Conservation (phyloP, 2,329 filamentous ascomycete genomes). For the Ophiostoma sp. region DNA sequence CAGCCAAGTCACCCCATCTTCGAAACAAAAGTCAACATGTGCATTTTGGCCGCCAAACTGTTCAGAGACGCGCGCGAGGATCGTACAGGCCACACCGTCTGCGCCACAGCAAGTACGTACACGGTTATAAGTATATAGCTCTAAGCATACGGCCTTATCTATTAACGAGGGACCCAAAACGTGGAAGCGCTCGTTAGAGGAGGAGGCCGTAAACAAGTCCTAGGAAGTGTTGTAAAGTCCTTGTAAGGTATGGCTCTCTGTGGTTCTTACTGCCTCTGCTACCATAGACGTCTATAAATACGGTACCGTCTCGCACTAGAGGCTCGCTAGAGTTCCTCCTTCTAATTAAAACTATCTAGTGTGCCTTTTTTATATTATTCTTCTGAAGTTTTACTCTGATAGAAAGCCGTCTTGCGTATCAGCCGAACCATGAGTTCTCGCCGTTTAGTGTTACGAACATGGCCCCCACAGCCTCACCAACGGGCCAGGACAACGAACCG, state of each 20-base stretch:
- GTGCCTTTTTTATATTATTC: neutral
- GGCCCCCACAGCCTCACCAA: too few relatives aligned
- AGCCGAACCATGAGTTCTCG: neutral
- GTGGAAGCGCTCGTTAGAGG: too few relatives aligned
- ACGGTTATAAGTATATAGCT: neutral
- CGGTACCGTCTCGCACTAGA: neutral
- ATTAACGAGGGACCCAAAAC: too few relatives aligned
- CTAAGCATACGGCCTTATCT: too few relatives aligned
- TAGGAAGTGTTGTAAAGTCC: neutral
- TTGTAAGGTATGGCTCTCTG: too few relatives aligned
- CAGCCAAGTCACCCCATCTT: neutral
- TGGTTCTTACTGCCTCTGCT: neutral
- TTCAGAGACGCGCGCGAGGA: neutral
- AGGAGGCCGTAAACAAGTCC: too few relatives aligned
- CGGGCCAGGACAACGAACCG: too few relatives aligned
- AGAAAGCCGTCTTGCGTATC: neutral
- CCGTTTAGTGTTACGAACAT: neutral
- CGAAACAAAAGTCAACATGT: neutral
- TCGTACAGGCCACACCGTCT: neutral
- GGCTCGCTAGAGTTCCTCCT: too few relatives aligned
- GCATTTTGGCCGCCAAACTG: neutral
- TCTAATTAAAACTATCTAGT: neutral
- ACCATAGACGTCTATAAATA: constrained; percentile 1
- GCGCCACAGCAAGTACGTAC: neutral
- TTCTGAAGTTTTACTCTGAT: neutral